A percentile compares a stretch with the other conserved stretches of the same genome.
phyloP scores from a whole-genome alignment of 78 protist genomes.

The Dictyostelium firmibasis region DNA sequence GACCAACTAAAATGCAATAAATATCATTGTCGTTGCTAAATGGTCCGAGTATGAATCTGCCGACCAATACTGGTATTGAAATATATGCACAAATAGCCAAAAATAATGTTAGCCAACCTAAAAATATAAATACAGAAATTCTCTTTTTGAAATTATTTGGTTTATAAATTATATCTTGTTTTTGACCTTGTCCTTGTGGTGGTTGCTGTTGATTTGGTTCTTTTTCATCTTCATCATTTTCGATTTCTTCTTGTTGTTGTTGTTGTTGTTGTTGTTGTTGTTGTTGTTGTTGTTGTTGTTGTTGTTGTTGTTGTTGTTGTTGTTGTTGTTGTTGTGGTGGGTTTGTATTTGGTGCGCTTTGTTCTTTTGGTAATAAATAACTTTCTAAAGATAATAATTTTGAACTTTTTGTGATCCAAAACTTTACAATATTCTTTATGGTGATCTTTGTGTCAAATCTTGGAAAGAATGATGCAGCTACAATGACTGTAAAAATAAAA shows the following conservation, averaged over 20 bases:
- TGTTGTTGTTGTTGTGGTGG: background rate
- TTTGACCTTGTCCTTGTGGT: background rate
- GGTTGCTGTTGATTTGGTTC: background rate
- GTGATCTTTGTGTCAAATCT: slow-evolving; percentile 21
- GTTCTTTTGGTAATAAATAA: slow-evolving; percentile 21
- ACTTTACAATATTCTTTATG: slow-evolving; percentile 1
- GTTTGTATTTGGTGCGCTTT: background rate
- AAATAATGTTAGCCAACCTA: slow-evolving; percentile 37
- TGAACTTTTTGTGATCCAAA: background rate
- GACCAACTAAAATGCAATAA: slow-evolving; percentile 16
- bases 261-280: slow-evolving; percentile 25
- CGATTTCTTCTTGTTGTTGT: background rate
- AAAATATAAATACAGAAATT: slow-evolving; percentile 15
- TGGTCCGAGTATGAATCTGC: background rate
- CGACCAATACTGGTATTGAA: slow-evolving; percentile 32
- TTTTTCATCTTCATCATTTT: background rate
- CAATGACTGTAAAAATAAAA: slow-evolving; percentile 15
- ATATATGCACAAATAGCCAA: background rate
- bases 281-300: background rate
- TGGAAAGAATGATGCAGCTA: slow-evolving; percentile 38
- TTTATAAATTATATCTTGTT: background rate
- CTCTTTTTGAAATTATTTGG: slow-evolving; percentile 12
- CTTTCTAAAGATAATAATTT: slow-evolving; percentile 12
- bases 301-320: slow-evolving; percentile 6
- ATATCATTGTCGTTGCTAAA: slow-evolving; percentile 24